phyloP scores from a whole-genome alignment of 176 grass and related monocot genomes.

The Saccharum spontaneum region DNA sequence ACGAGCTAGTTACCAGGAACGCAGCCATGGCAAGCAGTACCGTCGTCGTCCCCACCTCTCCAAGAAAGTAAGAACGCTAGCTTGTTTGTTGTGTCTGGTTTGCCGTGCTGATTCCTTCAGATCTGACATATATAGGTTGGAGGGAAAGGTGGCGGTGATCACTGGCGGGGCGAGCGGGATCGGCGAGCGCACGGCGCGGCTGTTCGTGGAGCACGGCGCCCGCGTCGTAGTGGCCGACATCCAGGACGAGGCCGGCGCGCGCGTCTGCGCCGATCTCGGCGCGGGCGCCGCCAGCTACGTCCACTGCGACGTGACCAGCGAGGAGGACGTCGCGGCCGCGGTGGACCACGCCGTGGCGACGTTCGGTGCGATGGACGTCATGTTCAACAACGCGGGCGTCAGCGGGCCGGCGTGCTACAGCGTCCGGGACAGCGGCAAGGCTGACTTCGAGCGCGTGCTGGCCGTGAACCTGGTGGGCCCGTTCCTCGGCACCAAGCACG shows the following conservation, averaged over 20 bases:
- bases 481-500: constrained; percentile 56
- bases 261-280: constrained; percentile 32
- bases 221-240: not conserved
- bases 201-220: not conserved
- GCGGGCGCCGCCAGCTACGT: constrained; percentile 9
- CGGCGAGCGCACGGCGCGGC: not conserved
- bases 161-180: not conserved
- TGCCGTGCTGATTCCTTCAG: not conserved
- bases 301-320: constrained; percentile 36
- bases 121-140: not conserved
- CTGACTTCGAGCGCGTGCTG: constrained; percentile 42
- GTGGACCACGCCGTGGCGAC: constrained; percentile 34
- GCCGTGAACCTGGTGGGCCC: constrained; percentile 36
- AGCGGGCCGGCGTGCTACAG: constrained; percentile 13
- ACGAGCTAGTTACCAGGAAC: not conserved
- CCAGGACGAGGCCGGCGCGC: not conserved
- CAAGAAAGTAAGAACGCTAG: constrained; percentile 16
- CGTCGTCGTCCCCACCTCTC: not conserved
- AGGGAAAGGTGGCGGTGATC: not conserved
- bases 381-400: constrained; percentile 58
- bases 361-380: constrained; percentile 43
- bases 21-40: constrained; percentile 26
- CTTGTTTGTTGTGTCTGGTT: not conserved
- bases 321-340: constrained; percentile 33
- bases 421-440: constrained; percentile 35